Percentiles rank a stretch among this genome's conserved stretches.
Evolutionary conservation across 179 eudicot species (phyloP).

Genomic region (Beta macrorhiza): DNA sequence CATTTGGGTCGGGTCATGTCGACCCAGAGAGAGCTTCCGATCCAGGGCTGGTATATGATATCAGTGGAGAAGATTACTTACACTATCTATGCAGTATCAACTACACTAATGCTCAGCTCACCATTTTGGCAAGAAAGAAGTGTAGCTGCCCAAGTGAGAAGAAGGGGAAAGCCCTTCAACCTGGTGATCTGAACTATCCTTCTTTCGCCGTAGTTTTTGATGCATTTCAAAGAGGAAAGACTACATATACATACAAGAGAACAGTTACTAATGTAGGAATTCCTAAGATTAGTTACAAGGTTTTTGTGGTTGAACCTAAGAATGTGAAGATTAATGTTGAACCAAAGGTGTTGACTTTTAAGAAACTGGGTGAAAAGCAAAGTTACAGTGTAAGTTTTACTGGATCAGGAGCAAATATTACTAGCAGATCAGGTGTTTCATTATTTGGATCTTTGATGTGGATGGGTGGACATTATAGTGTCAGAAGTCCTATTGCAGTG

Average conservation of each 20-base stretch:
- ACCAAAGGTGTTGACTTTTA: conserved; percentile 48
- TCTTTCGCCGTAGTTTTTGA: conserved; percentile 56
- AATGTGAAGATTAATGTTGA: conserved; percentile 48
- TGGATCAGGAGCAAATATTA: conserved; percentile 27
- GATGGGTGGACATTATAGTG: conserved; percentile 39
- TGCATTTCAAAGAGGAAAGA: conserved; percentile 24
- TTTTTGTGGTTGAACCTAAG: conserved; percentile 40
- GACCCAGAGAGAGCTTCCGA: conserved; percentile 63
- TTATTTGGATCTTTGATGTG: conserved; percentile 55
- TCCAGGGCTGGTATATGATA: conserved; percentile 66
- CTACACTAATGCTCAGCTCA: conserved; percentile 49
- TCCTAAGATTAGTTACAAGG: conserved; percentile 41
- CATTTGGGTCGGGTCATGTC: conserved; percentile 69
- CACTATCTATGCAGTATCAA: conserved; percentile 58
- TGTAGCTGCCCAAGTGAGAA: conserved; percentile 42
- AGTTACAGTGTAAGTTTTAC: conserved; percentile 54
- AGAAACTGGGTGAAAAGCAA: conserved; percentile 44
- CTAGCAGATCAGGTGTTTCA: conserved; percentile 21
- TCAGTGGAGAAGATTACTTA: conserved; percentile 47
- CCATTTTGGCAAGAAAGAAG: conserved; percentile 44
- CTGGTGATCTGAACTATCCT: conserved; percentile 70
- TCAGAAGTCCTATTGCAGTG: conserved; percentile 68
- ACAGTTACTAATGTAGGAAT: conserved; percentile 70
- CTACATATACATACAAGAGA: conserved; percentile 43
- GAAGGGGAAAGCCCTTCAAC: conserved; percentile 27